A percentile compares a stretch with the other conserved stretches of the same genome.
These are phyloP conservation scores for Theobroma cacao DNA, from an alignment of 345 rosid species.

Conservation along the genomic window DNA sequence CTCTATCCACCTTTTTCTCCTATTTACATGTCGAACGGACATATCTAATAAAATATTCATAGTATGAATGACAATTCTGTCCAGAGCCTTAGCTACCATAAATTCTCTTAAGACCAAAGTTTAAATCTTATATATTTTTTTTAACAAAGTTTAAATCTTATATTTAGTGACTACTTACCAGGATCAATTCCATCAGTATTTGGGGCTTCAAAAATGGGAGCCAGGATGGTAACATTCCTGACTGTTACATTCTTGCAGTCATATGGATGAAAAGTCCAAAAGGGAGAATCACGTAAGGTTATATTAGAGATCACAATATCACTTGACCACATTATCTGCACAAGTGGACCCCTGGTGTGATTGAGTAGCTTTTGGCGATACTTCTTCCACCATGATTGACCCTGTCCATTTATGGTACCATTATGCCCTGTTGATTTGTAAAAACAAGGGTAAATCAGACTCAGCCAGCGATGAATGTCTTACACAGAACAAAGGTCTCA, in stretches of 20 bases:
- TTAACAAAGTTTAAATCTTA: neutral
- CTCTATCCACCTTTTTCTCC: neutral
- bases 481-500: neutral
- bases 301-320: slow-evolving; percentile 74
- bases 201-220: slow-evolving; percentile 81
- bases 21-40: neutral
- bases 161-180: slow-evolving; percentile 37
- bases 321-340: slow-evolving; percentile 95
- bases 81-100: neutral
- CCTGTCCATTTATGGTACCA: slow-evolving; percentile 96
- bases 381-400: slow-evolving; percentile 96
- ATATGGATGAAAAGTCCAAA: slow-evolving; percentile 97
- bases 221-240: slow-evolving; percentile 73
- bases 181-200: slow-evolving; percentile 99
- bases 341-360: slow-evolving; percentile 91
- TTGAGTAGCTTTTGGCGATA: slow-evolving; percentile 90
- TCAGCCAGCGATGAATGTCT: neutral
- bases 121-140: neutral
- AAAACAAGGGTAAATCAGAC: slow-evolving; percentile 4
- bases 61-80: neutral
- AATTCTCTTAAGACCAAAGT: neutral
- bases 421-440: slow-evolving; percentile 64
- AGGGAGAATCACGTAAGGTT: slow-evolving; percentile 88
- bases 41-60: neutral
- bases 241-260: slow-evolving; percentile 91